Base-by-base conservation (phyloP, 306 rosid species). In the Carpinus fangiana region DNA sequence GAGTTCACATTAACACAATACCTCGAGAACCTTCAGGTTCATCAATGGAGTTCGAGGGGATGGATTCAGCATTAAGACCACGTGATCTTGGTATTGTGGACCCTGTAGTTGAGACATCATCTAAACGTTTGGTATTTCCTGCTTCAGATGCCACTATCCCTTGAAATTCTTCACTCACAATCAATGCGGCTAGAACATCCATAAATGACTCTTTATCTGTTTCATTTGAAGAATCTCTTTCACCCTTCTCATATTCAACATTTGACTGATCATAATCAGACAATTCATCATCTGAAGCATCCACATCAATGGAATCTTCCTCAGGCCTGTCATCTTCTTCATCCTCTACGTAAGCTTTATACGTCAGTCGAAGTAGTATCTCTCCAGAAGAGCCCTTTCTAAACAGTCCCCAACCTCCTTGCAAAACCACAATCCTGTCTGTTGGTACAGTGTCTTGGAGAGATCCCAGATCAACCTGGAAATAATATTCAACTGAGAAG, bases 391-490 rank as follows among this genome's bases (percentile, higher is more conserved):
- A 93, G 20, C 93, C 82, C 76, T 83, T 91, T 57, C 91, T 86
- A 45, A 93, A 89, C 54, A 90, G 65, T 62, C 94, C 91, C 97
- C 91, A 93, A 51, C 98, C 96, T 59, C 98, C 90, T 81, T 75
- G 90, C 77, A 96, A 84, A 52, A 57, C 90, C 54, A 93, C 98
- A 81, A 96, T 89, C 83, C 88, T 88, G 81, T 96, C 99, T n/a
- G 99, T 96, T 34, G 99, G 99, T 61, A 96, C 99, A 21, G 99
- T 96, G 81, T 96, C 99, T 85, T 96, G 73, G 47, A 96, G 99
- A 79, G 96, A 91, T 67, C 90, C 93, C 76, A 93, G 84, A 86
- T 89, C 98, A 87, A 93, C 93, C 98, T 93, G 88, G 56, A 81
- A 76, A 73, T 38, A 60, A 54, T 67, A 76, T 21, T 43, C 54